Percentiles rank a stretch among this genome's conserved stretches.
Evolutionary conservation across 768 basidiomycete genomes (phyloP).

Genomic region (Boletus patriciae): DNA sequence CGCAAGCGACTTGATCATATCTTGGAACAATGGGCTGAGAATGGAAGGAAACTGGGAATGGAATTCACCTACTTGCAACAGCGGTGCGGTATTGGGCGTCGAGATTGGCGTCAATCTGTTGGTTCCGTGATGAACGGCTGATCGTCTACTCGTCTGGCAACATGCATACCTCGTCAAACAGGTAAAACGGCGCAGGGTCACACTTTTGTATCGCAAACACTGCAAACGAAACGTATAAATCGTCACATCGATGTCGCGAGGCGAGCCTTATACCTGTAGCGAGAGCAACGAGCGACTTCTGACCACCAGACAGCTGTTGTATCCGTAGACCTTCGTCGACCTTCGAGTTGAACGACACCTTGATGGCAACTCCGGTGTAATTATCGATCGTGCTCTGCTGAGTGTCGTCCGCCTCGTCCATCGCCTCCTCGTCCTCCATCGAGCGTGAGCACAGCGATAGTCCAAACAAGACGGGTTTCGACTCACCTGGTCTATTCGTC

Average conservation of each 20-base stretch:
- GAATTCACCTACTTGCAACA: slow-evolving; percentile 70
- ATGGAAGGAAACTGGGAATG: slow-evolving; percentile 37
- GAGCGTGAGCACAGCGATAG: neutral
- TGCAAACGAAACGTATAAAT: slow-evolving; percentile 29
- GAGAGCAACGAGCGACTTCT: slow-evolving; percentile 95
- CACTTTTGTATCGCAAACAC: slow-evolving; percentile 99
- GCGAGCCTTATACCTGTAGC: slow-evolving; percentile 64
- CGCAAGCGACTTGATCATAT: slow-evolving; percentile 91
- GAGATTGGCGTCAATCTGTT: slow-evolving; percentile 92
- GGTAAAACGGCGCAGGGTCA: slow-evolving; percentile 97
- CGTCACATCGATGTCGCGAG: neutral
- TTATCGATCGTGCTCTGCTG: slow-evolving; percentile 83
- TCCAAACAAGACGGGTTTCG: neutral
- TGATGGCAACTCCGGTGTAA: slow-evolving; percentile 96
- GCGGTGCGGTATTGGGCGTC: slow-evolving; percentile 98
- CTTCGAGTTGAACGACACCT: slow-evolving; percentile 99
- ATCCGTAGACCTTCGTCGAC: slow-evolving; percentile 95
- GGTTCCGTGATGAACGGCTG: neutral
- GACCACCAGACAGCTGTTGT: slow-evolving; percentile 95
- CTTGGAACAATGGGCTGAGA: slow-evolving; percentile 8
- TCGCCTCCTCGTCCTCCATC: slow-evolving; percentile 60
- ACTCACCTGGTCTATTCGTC: slow-evolving; percentile 77
- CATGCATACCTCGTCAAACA: slow-evolving; percentile 85
- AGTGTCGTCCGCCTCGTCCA: slow-evolving; percentile 70
- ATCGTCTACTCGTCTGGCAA: neutral